These are phyloP conservation scores for Nitzschia putrida DNA, from an alignment of 108 stramenopile species.

Conservation along the genomic window DNA sequence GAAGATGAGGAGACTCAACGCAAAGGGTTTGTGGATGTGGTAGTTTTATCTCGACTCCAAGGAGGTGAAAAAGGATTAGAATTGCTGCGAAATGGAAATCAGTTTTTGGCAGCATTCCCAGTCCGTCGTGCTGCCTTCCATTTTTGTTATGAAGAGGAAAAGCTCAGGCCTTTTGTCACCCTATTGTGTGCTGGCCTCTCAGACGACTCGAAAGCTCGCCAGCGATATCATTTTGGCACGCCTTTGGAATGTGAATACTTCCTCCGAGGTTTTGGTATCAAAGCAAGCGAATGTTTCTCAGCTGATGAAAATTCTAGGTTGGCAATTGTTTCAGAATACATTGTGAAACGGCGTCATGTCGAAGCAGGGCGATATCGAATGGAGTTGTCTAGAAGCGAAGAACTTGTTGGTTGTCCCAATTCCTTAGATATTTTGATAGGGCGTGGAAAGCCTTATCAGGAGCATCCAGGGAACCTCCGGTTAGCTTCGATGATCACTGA, in stretches of 20 bases:
- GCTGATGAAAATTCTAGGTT: not conserved
- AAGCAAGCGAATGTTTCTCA: not conserved
- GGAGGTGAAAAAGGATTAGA: too few species aligned
- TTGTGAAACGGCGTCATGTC: not conserved
- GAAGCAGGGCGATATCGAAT: not conserved
- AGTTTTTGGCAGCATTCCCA: not conserved
- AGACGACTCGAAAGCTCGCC: not conserved
- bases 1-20: not conserved
- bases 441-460: not conserved
- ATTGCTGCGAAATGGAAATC: too few species aligned
- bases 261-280: not conserved
- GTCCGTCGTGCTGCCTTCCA: not conserved
- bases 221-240: conserved; percentile 1
- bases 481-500: not conserved
- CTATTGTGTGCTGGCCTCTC: not conserved
- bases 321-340: not conserved
- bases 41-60: too few species aligned
- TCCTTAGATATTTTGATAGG: not conserved
- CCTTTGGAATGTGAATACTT: not conserved
- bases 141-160: not conserved
- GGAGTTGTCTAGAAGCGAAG: not conserved
- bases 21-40: not conserved
- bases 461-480: not conserved
- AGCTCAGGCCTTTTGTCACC: not conserved
- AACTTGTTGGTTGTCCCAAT: not conserved